phyloP scores from a whole-genome alignment of 805 yeast genomes.

The Tetrapisispora phaffii region DNA sequence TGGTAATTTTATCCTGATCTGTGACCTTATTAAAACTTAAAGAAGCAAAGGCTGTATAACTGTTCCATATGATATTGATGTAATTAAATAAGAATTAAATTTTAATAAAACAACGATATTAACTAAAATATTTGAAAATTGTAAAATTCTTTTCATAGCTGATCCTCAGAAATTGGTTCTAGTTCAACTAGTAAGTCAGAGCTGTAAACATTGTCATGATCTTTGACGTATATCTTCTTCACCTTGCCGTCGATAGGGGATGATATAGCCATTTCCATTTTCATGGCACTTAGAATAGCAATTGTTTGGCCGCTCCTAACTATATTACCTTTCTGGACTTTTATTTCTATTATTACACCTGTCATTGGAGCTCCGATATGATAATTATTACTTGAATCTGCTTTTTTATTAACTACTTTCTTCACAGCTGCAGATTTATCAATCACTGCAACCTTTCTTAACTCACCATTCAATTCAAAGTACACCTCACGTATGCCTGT shows the following conservation, averaged over 20 bases:
- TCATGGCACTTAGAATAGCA: slow-evolving; percentile 91
- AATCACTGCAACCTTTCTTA: slow-evolving; percentile 85
- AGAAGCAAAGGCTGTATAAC: too few relatives aligned
- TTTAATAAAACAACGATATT: too few relatives aligned
- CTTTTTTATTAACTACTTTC: slow-evolving; percentile 76
- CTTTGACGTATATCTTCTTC: slow-evolving; percentile 63
- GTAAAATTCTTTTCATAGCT: too few relatives aligned
- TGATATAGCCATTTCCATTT: slow-evolving; percentile 96
- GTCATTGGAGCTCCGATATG: slow-evolving; percentile 98
- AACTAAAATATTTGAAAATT: neutral
- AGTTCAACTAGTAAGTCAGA: slow-evolving; percentile 69
- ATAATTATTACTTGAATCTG: slow-evolving; percentile 71
- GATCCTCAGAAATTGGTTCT: slow-evolving; percentile 12
- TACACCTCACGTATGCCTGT: slow-evolving; percentile 91
- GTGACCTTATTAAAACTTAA: too few relatives aligned
- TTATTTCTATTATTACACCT: slow-evolving; percentile 89
- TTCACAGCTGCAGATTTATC: slow-evolving; percentile 81
- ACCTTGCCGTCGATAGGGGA: slow-evolving; percentile 82
- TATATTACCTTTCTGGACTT: slow-evolving; percentile 71
- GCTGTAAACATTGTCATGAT: slow-evolving; percentile 92
- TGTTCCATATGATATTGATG: too few relatives aligned
- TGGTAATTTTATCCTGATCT: neutral
- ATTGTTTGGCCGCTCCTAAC: slow-evolving; percentile 93
- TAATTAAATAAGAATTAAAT: too few relatives aligned
- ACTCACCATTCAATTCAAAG: slow-evolving; percentile 95